Base-by-base conservation (phyloP, 257 asterid species). In the Rauvolfia tetraphylla region DNA sequence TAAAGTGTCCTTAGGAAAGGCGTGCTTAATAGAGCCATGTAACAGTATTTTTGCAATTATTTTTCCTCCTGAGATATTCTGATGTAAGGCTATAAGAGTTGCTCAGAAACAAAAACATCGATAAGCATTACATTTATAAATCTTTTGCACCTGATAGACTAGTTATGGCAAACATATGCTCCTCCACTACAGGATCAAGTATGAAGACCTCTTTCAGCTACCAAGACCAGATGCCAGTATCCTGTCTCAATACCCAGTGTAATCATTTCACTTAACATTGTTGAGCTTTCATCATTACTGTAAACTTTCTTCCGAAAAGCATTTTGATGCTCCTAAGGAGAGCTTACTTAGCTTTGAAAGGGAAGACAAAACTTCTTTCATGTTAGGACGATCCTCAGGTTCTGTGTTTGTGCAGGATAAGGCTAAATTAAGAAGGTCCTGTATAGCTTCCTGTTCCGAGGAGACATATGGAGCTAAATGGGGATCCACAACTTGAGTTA, bases 311-410 rank as follows among this genome's bases (percentile, higher is more conserved):
- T 7, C 49, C 31, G 0, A 38, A 20, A 67, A 67, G 31, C 10
- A 22, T 67, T 22, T 7, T 17, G 33, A 12, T 38, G 25, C 3
- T 38, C 10, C 54, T 80, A 76, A 80, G 2, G 39, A 78, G 81
- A 74, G 84, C 73, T 79, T 84, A 5, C 86, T 87, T 71, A 89
- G 81, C 84, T 91, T 90, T 11, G 74, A 65, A 68, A 93, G 89
- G 74, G 86, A 84, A 66, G 85, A 27, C 78, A 87, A 53, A 69
- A 90, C 93, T 56, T 84, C 72, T 25, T 91, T 92, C 95, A 91
- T 93, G 69, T 87, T 83, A 23, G 98, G 95, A 54, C 96, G 83
- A 57, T 83, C 84, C 27, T 86, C 91, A 7, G 98, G 97, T 68
- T 88, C 83, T 0, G 81, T 71, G 76, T 75, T 75, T 69, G 92